A percentile compares a stretch with the other conserved stretches of the same genome.
Evolutionary conservation across 495 filamentous ascomycete species (phyloP).

Genomic region (Penicillium canescens): DNA sequence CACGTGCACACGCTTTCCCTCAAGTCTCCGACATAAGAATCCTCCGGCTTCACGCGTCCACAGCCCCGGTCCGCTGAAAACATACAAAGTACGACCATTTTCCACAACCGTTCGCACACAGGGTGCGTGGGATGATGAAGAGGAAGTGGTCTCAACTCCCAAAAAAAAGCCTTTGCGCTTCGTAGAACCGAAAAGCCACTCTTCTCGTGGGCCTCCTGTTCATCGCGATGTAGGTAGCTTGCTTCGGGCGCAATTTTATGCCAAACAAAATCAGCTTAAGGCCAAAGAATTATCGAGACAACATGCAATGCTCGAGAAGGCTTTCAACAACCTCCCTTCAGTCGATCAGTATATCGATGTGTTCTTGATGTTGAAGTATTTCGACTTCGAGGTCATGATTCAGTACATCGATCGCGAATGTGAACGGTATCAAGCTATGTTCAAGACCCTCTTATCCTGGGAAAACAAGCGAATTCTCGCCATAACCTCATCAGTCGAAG

Average conservation of each 20-base stretch:
- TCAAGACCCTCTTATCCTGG: neutral
- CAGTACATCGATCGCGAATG: no score
- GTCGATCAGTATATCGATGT: no score
- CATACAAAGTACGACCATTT: neutral
- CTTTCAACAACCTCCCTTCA: no score
- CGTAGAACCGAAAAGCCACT: neutral
- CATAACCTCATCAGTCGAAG: neutral
- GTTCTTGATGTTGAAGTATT: no score
- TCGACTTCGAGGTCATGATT: no score
- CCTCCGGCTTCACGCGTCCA: neutral
- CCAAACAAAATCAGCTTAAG: no score
- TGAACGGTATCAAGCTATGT: neutral
- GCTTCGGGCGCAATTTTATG: neutral
- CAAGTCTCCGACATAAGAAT: neutral
- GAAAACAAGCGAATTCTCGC: neutral
- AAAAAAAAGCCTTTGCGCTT: no score
- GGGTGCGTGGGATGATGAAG: constrained; percentile 5
- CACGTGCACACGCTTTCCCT: neutral
- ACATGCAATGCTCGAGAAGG: no score
- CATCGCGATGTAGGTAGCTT: constrained; percentile 1
- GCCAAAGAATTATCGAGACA: no score
- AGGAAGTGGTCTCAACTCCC: neutral
- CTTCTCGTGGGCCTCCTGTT: neutral
- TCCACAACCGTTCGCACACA: neutral
- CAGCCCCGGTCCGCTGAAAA: neutral